Evolutionary conservation across 805 yeast genomes (phyloP).

Genomic region (Ogataea trehaloabstinens): DNA sequence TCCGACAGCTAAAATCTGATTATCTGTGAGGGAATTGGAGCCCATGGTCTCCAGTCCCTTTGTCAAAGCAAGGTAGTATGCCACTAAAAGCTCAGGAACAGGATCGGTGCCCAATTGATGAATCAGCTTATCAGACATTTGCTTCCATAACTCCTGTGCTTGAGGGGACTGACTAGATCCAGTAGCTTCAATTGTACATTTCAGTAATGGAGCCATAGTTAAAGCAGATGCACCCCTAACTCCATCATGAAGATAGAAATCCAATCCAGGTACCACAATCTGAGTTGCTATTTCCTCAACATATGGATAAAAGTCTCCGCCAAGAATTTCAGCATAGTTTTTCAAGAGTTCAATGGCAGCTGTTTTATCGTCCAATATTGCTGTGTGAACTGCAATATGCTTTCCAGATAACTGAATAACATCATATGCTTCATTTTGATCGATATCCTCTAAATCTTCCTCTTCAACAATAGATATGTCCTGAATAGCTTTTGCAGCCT

Average conservation of each 20-base stretch:
- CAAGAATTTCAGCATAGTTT: slow-evolving; percentile 80
- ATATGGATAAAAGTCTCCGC: slow-evolving; percentile 79
- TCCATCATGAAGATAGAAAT: slow-evolving; percentile 89
- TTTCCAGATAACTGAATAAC: slow-evolving; percentile 88
- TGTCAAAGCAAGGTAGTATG: slow-evolving; percentile 70
- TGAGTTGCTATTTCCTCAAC: slow-evolving; percentile 75
- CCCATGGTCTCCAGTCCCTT: slow-evolving; percentile 69
- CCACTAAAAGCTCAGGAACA: slow-evolving; percentile 74
- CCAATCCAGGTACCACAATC: slow-evolving; percentile 83
- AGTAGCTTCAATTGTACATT: slow-evolving; percentile 56
- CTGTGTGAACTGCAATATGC: slow-evolving; percentile 91
- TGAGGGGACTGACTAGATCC: slow-evolving; percentile 53
- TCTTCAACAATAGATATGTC: slow-evolving; percentile 88
- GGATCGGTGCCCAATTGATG: slow-evolving; percentile 74
- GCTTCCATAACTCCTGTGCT: slow-evolving; percentile 68
- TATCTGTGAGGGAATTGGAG: slow-evolving; percentile 52
- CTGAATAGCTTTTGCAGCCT: slow-evolving; percentile 84
- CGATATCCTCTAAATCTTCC: slow-evolving; percentile 77
- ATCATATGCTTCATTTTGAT: slow-evolving; percentile 91
- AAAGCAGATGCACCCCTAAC: slow-evolving; percentile 90
- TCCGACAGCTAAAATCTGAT: slow-evolving; percentile 55
- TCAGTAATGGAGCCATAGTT: slow-evolving; percentile 73
- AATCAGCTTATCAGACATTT: slow-evolving; percentile 64
- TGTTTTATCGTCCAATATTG: slow-evolving; percentile 90
- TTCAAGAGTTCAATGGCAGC: slow-evolving; percentile 86